These are phyloP conservation scores for Neoscytalidium dimidiatum DNA, from an alignment of 2,329 filamentous ascomycete species.

Conservation along the genomic window DNA sequence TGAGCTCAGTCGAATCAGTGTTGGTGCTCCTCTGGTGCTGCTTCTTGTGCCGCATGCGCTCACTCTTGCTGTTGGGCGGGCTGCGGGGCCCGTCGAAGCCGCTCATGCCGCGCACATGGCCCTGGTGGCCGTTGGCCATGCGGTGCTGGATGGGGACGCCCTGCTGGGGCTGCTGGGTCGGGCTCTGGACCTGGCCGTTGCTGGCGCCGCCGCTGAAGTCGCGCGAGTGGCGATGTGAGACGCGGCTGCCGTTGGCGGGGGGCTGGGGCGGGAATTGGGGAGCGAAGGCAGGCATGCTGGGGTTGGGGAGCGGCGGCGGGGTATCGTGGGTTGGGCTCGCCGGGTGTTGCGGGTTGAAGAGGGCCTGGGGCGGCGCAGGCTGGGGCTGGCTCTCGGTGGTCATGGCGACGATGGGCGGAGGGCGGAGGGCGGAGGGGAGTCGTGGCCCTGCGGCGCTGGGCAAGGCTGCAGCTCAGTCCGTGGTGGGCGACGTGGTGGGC, in stretches of 20 bases:
- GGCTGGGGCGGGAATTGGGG: slow-evolving; percentile 25
- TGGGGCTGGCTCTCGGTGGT: slow-evolving; percentile 5
- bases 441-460: neutral
- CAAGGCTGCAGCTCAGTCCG: slow-evolving; percentile 13
- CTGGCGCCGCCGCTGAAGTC: slow-evolving; percentile 32
- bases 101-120: slow-evolving; percentile 35
- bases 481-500: slow-evolving; percentile 6
- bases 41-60: slow-evolving; percentile 18
- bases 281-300: slow-evolving; percentile 6
- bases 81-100: slow-evolving; percentile 44
- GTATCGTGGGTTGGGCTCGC: slow-evolving; percentile 12
- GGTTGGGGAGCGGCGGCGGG: slow-evolving; percentile 16
- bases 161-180: slow-evolving; percentile 35
- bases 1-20: slow-evolving; percentile 26
- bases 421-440: too few species aligned
- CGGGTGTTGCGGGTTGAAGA: slow-evolving; percentile 9
- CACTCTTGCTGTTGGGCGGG: slow-evolving; percentile 54
- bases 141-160: slow-evolving; percentile 36
- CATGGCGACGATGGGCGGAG: too few species aligned
- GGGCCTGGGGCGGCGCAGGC: slow-evolving; percentile 8
- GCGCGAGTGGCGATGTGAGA: slow-evolving; percentile 31
- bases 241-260: slow-evolving; percentile 21
- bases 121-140: slow-evolving; percentile 31
- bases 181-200: slow-evolving; percentile 32
- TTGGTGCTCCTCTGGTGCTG: neutral